These are phyloP conservation scores for Styphnolobium japonicum DNA, from an alignment of 306 rosid species.

Conservation along the genomic window DNA sequence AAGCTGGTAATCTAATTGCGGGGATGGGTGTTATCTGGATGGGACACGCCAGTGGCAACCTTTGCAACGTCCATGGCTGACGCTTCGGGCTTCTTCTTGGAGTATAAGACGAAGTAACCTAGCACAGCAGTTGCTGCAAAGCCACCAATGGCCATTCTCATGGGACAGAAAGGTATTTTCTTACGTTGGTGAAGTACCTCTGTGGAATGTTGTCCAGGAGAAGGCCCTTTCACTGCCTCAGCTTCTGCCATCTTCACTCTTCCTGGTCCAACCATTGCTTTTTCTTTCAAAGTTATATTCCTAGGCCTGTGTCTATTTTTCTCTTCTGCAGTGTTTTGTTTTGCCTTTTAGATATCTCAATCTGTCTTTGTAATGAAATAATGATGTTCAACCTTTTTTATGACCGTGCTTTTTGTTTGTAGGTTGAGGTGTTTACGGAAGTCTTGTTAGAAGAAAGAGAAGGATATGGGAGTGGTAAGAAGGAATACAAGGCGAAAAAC, in stretches of 20 bases:
- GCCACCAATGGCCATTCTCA: slow-evolving; percentile 59
- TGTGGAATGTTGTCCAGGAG: slow-evolving; percentile 31
- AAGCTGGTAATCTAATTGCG: not conserved
- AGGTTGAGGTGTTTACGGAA: not conserved
- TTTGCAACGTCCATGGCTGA: slow-evolving; percentile 65
- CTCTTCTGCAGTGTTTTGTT: not conserved
- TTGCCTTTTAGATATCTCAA: not conserved
- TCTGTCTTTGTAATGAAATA: not conserved
- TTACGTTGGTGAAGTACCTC: slow-evolving; percentile 53
- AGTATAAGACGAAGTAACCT: slow-evolving; percentile 49
- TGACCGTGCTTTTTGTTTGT: not conserved
- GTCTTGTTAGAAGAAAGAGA: not conserved
- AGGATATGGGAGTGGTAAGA: not conserved
- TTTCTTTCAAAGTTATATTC: not conserved
- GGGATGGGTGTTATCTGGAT: slow-evolving; percentile 40
- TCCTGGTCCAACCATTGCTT: slow-evolving; percentile 28
- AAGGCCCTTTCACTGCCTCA: slow-evolving; percentile 24
- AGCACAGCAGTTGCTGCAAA: slow-evolving; percentile 46
- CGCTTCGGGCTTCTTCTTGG: slow-evolving; percentile 73
- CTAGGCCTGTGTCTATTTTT: no score
- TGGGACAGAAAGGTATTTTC: slow-evolving; percentile 41
- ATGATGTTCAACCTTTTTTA: not conserved
- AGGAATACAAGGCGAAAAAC: slow-evolving; percentile 22
- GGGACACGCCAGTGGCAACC: slow-evolving; percentile 39
- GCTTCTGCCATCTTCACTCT: slow-evolving; percentile 27